Percentiles rank a stretch among this genome's conserved stretches.
Conservation (phyloP, 345 rosid genomes). For the Hibiscus trionum region DNA sequence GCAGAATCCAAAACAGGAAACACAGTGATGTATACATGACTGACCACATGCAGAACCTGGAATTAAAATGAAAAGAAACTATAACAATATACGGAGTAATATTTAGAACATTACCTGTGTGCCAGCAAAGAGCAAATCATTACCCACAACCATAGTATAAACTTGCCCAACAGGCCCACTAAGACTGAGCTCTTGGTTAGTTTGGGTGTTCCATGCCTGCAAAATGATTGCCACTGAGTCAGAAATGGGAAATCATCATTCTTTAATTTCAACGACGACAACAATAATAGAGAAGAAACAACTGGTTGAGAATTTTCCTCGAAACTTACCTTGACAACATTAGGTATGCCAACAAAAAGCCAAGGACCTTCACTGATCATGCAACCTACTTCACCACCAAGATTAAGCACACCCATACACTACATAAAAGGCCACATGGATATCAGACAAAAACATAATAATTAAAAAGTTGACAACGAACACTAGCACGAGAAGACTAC, state of each 20-base stretch:
- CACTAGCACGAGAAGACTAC: neutral
- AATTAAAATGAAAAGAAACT: neutral
- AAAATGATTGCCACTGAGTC: constrained; percentile 6
- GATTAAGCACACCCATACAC: constrained; percentile 57
- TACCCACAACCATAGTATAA: constrained; percentile 76
- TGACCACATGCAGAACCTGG: neutral
- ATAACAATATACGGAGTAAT: neutral
- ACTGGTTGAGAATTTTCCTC: neutral
- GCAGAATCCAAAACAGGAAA: neutral
- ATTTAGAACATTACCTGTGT: constrained; percentile 49
- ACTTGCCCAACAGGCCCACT: constrained; percentile 97
- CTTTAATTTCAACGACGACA: neutral
- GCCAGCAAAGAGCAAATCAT: constrained; percentile 83
- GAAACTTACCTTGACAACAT: constrained; percentile 66
- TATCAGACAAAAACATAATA: neutral
- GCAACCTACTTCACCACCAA: constrained; percentile 91
- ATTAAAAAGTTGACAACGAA: neutral
- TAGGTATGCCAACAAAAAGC: constrained; percentile 84
- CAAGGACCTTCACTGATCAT: constrained; percentile 93
- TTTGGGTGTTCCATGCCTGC: constrained; percentile 90
- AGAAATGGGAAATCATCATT: neutral
- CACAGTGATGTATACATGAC: neutral
- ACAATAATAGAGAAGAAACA: neutral
- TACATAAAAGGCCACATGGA: constrained; percentile 21
- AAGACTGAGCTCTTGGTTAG: constrained; percentile 61